These are phyloP conservation scores for peach (Prunus persica) DNA, from an alignment of 306 rosid species.

Conservation along the genomic window DNA sequence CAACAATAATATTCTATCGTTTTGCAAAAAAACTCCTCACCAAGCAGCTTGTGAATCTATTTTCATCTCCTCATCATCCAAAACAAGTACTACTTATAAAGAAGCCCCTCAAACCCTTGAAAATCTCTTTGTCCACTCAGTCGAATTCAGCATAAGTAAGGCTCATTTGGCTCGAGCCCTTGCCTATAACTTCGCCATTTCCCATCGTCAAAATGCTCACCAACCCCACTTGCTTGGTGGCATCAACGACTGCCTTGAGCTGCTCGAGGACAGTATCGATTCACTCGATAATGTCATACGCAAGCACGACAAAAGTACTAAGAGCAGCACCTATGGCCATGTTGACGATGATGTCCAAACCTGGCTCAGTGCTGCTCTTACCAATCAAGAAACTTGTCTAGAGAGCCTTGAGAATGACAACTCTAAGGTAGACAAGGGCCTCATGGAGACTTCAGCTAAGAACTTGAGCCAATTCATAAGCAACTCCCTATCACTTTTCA, in stretches of 20 bases:
- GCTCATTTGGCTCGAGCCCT: conserved; percentile 24
- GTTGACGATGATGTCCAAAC: conserved; percentile 21
- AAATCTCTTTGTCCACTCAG: conserved; percentile 16
- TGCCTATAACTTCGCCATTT: conserved; percentile 18
- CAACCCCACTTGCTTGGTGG: background rate
- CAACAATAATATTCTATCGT: background rate
- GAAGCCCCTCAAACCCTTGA: background rate
- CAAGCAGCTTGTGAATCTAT: conserved; percentile 23
- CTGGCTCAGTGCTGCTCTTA: conserved; percentile 43
- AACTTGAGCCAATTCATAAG: conserved; percentile 17
- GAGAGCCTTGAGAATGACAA: conserved; percentile 18
- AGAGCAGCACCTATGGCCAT: background rate
- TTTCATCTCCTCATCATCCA: conserved; percentile 8
- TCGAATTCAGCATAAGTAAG: conserved; percentile 16
- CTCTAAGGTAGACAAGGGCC: background rate
- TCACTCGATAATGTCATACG: conserved; percentile 24
- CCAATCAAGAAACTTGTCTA: conserved; percentile 37
- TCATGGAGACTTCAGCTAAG: conserved; percentile 3
- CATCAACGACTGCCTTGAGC: conserved; percentile 31
- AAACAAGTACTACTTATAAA: background rate
- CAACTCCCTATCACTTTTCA: conserved; percentile 21
- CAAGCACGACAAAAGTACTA: background rate
- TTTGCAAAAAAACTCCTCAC: conserved; percentile 23
- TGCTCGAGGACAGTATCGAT: conserved; percentile 30
- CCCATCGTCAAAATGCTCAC: background rate